Conservation (phyloP, 495 filamentous ascomycete species). For the Articulospora tetracladia region DNA sequence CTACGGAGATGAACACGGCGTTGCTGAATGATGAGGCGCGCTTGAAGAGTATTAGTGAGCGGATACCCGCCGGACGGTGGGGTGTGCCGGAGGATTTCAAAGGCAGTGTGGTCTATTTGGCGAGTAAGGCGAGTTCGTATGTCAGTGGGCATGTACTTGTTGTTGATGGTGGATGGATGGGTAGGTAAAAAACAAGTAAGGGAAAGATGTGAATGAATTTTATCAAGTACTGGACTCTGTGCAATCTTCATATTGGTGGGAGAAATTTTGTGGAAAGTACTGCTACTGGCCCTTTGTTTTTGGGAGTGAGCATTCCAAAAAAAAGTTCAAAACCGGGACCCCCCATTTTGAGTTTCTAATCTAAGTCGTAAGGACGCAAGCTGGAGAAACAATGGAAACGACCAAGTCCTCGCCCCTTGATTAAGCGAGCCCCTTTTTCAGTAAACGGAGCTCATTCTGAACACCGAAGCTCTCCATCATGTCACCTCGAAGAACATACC, state of each 20-base stretch:
- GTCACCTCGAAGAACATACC: too few species aligned
- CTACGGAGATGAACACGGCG: conserved; percentile 88
- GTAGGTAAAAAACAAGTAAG: conserved; percentile 46
- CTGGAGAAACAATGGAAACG: too few species aligned
- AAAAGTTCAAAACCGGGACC: too few species aligned
- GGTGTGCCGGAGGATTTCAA: conserved; percentile 87
- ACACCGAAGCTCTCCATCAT: too few species aligned
- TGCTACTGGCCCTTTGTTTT: too few species aligned
- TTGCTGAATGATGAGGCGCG: conserved; percentile 68
- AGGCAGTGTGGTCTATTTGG: conserved; percentile 75
- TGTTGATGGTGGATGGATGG: conserved; percentile 96
- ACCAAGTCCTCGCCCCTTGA: not conserved
- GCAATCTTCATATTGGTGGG: too few species aligned
- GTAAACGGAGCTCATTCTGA: too few species aligned
- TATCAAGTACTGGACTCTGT: too few species aligned
- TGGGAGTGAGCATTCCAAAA: too few species aligned
- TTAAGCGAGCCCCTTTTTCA: not conserved
- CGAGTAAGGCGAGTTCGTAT: conserved; percentile 71
- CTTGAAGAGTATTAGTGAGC: conserved; percentile 66
- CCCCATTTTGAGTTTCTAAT: too few species aligned
- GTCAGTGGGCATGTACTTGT: conserved; percentile 77
- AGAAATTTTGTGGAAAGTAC: too few species aligned
- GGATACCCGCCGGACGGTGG: conserved; percentile 88
- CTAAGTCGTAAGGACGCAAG: too few species aligned
- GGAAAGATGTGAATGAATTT: not conserved